These are phyloP conservation scores for Calvatia gigantea DNA, from an alignment of 768 basidiomycete genomes.

Conservation along the genomic window DNA sequence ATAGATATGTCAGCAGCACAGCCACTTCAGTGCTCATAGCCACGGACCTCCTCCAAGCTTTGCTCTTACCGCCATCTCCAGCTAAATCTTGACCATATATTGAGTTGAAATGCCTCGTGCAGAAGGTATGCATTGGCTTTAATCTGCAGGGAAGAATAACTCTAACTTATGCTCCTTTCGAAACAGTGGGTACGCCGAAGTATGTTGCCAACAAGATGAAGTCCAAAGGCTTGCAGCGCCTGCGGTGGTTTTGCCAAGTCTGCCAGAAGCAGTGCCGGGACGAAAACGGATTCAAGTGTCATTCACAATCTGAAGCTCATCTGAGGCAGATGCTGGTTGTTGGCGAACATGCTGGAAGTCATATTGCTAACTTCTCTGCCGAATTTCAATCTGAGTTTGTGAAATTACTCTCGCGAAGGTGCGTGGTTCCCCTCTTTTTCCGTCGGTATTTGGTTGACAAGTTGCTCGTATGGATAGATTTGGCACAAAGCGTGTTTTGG, in stretches of 20 bases:
- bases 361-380: conserved; percentile 86
- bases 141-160: not conserved
- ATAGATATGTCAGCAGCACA: conserved; percentile 5
- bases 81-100: conserved; percentile 1
- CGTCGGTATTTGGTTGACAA: conserved; percentile 2
- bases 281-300: conserved; percentile 99
- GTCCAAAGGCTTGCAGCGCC: conserved; percentile 91
- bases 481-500: conserved; percentile 91
- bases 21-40: not conserved
- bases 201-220: conserved; percentile 96
- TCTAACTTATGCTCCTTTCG: not conserved
- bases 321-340: conserved; percentile 96
- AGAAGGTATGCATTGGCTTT: conserved; percentile 50
- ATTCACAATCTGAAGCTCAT: conserved; percentile 84
- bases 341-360: conserved; percentile 88
- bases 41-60: not conserved
- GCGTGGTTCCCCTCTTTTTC: conserved; percentile 19
- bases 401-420: conserved; percentile 82
- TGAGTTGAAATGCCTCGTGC: conserved; percentile 69
- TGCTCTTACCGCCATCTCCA: conserved; percentile 2
- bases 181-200: conserved; percentile 80
- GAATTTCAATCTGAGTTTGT: conserved; percentile 94
- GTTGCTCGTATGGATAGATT: conserved; percentile 45
- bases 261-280: conserved; percentile 99
- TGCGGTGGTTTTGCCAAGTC: conserved; percentile 98